Evolutionary conservation across 306 rosid genomes (phyloP), one percentile per base, ranked within the genome.

Genomic region (Gleditsia sinensis): DNA sequence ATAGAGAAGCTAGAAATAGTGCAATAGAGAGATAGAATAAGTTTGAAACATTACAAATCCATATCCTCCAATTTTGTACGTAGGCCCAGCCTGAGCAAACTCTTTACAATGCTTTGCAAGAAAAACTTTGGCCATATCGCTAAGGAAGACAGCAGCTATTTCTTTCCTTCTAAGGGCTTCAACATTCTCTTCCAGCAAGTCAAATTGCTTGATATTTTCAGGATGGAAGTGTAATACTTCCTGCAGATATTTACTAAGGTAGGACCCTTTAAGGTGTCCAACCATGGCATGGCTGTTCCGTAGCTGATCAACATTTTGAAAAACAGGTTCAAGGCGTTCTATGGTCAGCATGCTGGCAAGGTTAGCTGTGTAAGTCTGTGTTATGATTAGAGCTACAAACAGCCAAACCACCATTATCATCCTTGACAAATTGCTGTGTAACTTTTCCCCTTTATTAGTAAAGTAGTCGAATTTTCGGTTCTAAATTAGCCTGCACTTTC

Each of bases 341-440:
- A 74, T 63, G 2, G 87, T 88, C 39, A 88, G 73, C 74, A 85
- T 79, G 80, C 88, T 83, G 17, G 88, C 28, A 2, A 88, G 85
- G 61, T 57, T 88, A 9, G 90, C 92, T 6, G 86, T 83, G 65
- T 85, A 85, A 9, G 76, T 83, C 48, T 83, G 90, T 23, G 82
- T 85, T 16, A 85, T 80, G 74, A 83, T 67, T 9, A 88, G 79
- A 0, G 87, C 90, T 63, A 88, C 81, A 67, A 85, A n/a, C n/a
- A n/a, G n/a, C n/a, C n/a, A n/a, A n/a, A n/a, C n/a, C n/a, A n/a
- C n/a, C n/a, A n/a, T n/a, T n/a, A n/a, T n/a, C 82, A 83, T 76
- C 71, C 87, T 20, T 2, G 92, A 83, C 17, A 88, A 68, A 68
- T 85, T 82, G 61, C 86, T 85, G 16, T 75, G 78, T 10, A 82